Base-by-base conservation (phyloP, 2,329 filamentous ascomycete species). In the Xylariaceae sp. region DNA sequence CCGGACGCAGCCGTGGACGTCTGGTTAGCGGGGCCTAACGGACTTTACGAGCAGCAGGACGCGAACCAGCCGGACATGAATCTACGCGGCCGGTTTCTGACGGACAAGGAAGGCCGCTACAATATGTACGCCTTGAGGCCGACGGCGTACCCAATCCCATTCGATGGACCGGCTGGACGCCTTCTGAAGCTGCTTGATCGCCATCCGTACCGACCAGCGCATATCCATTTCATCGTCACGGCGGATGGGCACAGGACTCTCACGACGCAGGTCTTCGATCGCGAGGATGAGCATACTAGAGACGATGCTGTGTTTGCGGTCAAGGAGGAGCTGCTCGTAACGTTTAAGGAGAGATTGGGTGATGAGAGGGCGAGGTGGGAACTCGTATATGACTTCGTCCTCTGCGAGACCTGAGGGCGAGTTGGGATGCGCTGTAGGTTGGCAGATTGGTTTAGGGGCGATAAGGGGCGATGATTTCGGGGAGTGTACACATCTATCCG, bases 1-100 rank as follows among this genome's bases (percentile, higher is more conserved):
- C 75, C 79, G 19, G 77, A 77, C 56, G 87, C 87, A 1, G 76
- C 81, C 27, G 77, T 94, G 37, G 88, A 92, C 65, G 79, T 91
- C 50, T 94, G 89, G 88, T 85, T 91, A 66, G 87, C 87, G 0
- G 87, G 83, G 0, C 87, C 88, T 34, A 91, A 92, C 65, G 76
- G 81, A 6, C 65, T 77, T 65, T 86, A 86, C 60, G 87, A 90
- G 72, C 86, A 90, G 71, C 87, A 91, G 70, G 87, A 91, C 60
- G 73, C 79, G 0, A 72, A 80, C 1, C 87, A 91, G 72, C 75
- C 79, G 5, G 87, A 91, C 54, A 83, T 84, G 71, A 91, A 91
- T 68, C 76, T 91, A 27, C 80, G 88, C 3, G 88, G 88, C 4
- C 82, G 83, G 45, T 89, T 91, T 67, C 77, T 74, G 49, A 89